phyloP scores from a whole-genome alignment of 805 yeast species.

The Myxozyma udenii region DNA sequence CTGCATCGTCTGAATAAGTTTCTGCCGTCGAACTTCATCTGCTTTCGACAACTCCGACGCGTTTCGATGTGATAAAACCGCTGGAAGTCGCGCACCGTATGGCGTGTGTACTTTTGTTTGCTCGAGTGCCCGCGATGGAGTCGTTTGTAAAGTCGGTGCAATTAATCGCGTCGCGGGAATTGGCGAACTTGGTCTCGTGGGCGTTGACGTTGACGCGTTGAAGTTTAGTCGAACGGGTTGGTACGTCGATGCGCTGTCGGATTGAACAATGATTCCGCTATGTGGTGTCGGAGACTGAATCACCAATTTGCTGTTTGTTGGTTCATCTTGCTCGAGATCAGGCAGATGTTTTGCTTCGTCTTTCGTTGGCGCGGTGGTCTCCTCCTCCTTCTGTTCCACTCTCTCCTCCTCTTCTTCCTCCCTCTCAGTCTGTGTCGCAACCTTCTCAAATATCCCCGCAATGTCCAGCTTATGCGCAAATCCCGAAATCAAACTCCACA shows the following conservation, averaged over 20 bases:
- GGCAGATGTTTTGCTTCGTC: too few relatives aligned
- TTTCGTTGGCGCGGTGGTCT: too few relatives aligned
- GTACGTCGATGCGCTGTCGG: not conserved
- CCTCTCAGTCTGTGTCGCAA: not conserved
- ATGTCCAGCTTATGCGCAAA: not conserved
- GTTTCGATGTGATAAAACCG: not conserved
- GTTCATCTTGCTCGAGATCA: too few relatives aligned
- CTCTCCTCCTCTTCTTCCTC: not conserved
- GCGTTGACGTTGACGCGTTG: not conserved
- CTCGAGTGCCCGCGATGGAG: not conserved
- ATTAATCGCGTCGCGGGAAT: not conserved
- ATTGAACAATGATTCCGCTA: not conserved
- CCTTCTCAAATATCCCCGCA: not conserved
- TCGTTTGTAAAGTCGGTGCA: not conserved
- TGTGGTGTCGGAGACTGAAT: not conserved
- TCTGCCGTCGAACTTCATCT: conserved; percentile 9
- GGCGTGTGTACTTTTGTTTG: conserved; percentile 4
- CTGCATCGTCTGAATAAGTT: conserved; percentile 12
- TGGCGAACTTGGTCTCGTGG: not conserved
- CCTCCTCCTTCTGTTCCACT: too few relatives aligned
- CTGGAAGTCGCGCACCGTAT: conserved; percentile 16
- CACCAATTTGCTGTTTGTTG: not conserved
- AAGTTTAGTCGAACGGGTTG: not conserved
- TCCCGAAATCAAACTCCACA: not conserved
- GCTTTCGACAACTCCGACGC: conserved; percentile 4